Evolutionary conservation across 257 asterid genomes (phyloP).

Genomic region (Plantago major): DNA sequence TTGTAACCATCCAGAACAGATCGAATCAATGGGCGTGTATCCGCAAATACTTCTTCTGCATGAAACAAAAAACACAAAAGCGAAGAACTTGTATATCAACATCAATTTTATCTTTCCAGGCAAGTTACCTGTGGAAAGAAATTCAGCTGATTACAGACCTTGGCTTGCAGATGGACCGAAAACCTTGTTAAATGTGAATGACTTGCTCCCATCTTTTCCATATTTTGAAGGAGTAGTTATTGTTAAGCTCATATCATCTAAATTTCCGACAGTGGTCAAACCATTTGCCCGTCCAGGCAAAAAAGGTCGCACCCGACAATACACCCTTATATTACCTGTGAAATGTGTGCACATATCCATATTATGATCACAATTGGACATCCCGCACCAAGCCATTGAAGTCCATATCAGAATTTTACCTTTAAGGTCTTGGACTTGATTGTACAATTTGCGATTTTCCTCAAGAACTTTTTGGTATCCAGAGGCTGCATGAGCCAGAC

Average conservation of each 20-base stretch:
- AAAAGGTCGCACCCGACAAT: constrained; percentile 42
- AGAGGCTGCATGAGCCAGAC: constrained; percentile 67
- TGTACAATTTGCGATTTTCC: constrained; percentile 53
- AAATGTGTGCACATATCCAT: constrained; percentile 14
- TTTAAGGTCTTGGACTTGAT: constrained; percentile 61
- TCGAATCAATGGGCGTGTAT: constrained; percentile 45
- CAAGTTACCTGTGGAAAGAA: neutral
- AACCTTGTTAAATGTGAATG: constrained; percentile 51
- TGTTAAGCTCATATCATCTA: constrained; percentile 44
- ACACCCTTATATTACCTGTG: constrained; percentile 47
- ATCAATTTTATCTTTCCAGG: neutral
- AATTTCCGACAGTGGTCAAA: constrained; percentile 38
- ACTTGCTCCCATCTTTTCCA: constrained; percentile 42
- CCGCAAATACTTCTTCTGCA: constrained; percentile 45
- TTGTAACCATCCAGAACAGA: constrained; percentile 53
- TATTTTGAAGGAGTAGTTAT: constrained; percentile 32
- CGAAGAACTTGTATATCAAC: neutral
- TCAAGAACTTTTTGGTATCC: constrained; percentile 37
- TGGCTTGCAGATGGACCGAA: constrained; percentile 48
- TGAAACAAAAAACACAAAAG: neutral
- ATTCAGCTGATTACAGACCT: constrained; percentile 29
- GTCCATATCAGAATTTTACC: constrained; percentile 26
- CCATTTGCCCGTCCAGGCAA: constrained; percentile 31
- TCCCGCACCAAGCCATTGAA: neutral
- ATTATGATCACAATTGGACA: constrained; percentile 15